Evolutionary conservation across 2,329 filamentous ascomycete genomes (phyloP).

Genomic region (Fusarium bulbicola): DNA sequence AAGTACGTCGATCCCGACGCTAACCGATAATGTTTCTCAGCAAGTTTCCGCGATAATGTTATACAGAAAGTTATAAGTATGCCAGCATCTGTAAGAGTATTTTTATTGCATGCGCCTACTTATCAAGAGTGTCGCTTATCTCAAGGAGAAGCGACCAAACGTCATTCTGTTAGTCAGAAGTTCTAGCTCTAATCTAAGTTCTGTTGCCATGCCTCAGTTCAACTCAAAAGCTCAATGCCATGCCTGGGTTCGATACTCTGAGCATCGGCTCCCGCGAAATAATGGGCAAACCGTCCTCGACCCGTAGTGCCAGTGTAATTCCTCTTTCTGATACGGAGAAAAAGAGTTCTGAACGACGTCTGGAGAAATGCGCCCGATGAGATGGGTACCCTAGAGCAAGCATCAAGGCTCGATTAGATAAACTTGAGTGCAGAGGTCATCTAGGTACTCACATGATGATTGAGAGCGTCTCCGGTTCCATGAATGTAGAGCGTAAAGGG

Average conservation of each 20-base stretch:
- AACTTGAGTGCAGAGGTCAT: accelerated
- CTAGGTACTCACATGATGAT: accelerated
- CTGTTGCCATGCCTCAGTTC: accelerated
- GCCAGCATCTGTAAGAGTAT: accelerated
- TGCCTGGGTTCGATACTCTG: accelerated
- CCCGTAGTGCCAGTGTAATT: neutral
- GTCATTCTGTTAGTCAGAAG: accelerated
- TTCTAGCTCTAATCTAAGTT: accelerated
- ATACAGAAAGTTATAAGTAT: accelerated
- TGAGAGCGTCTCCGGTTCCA: accelerated
- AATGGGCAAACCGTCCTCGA: accelerated
- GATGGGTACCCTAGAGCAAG: neutral
- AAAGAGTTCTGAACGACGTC: accelerated
- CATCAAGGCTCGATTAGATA: accelerated
- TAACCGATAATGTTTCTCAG: neutral
- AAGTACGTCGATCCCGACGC: neutral
- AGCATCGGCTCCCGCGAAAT: accelerated
- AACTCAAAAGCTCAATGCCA: neutral
- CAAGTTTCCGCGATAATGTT: neutral
- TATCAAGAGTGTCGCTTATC: accelerated
- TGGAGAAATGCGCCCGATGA: neutral
- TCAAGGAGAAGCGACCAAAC: accelerated
- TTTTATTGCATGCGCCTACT: accelerated
- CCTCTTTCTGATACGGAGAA: neutral
- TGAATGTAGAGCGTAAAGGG: neutral